Evolutionary conservation across 108 stramenopile species (phyloP).

Genomic region (Nannochloropsis salina): DNA sequence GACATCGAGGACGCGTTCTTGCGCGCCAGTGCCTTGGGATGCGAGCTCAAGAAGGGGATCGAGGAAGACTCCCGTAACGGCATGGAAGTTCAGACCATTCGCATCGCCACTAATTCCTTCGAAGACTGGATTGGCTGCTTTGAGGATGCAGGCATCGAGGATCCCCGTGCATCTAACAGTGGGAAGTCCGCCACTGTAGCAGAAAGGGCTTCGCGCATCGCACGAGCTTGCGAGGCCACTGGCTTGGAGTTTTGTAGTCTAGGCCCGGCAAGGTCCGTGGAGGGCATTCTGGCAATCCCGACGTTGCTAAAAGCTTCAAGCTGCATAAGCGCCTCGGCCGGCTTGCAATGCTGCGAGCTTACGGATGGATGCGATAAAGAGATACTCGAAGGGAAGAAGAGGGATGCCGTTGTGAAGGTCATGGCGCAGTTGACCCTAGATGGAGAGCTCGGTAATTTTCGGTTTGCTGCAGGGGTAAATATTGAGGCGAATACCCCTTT

Average conservation of each 20-base stretch:
- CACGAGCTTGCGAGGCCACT: not conserved
- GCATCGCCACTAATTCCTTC: not conserved
- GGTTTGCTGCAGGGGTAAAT: not conserved
- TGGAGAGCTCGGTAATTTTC: slow-evolving; percentile 3
- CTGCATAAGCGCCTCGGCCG: not conserved
- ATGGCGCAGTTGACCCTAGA: not conserved
- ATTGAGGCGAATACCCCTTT: slow-evolving; percentile 12
- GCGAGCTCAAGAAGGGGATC: not conserved
- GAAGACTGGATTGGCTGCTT: not conserved
- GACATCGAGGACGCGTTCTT: not conserved
- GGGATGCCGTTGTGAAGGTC: slow-evolving; percentile 19
- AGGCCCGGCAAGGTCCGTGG: not conserved
- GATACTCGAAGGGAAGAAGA: slow-evolving; percentile 8
- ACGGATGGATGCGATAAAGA: not conserved
- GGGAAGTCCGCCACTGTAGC: not conserved
- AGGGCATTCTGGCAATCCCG: not conserved
- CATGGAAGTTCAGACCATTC: not conserved
- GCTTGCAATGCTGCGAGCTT: not conserved
- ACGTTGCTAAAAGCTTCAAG: not conserved
- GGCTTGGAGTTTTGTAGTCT: not conserved
- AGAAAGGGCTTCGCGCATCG: not conserved
- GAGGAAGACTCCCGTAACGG: not conserved
- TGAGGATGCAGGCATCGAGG: not conserved
- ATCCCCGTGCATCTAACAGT: not conserved
- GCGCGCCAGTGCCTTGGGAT: not conserved